A percentile compares a stretch with the other conserved stretches of the same genome.
phyloP scores from a whole-genome alignment of 2,329 filamentous ascomycete genomes.

The Stagonosporopsis chrysanthemi region DNA sequence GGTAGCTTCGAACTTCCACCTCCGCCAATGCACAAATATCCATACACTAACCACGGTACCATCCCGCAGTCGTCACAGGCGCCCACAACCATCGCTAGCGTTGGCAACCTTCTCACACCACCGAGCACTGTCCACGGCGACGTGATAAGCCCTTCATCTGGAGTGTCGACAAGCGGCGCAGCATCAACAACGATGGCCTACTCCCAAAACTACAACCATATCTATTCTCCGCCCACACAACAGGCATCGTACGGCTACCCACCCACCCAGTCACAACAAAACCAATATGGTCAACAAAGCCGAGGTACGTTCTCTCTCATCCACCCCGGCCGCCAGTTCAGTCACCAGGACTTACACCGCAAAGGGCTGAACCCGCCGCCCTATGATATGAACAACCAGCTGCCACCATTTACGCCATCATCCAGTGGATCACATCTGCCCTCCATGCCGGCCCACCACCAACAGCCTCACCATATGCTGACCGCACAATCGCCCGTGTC shows the following conservation, averaged over 20 bases:
- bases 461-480: slow-evolving; percentile 56
- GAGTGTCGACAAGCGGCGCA: slow-evolving; percentile 67
- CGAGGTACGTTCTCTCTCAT: slow-evolving; percentile 63
- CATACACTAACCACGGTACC: slow-evolving; percentile 50
- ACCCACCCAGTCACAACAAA: slow-evolving; percentile 45
- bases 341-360: slow-evolving; percentile 64
- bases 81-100: slow-evolving; percentile 58
- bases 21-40: slow-evolving; percentile 65
- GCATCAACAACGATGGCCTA: slow-evolving; percentile 64
- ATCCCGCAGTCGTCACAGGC: slow-evolving; percentile 57
- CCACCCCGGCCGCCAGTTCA: slow-evolving; percentile 61
- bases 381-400: slow-evolving; percentile 67
- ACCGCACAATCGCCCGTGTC: slow-evolving; percentile 51
- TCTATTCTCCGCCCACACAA: slow-evolving; percentile 64
- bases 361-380: slow-evolving; percentile 72
- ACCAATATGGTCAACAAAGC: slow-evolving; percentile 40
- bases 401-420: slow-evolving; percentile 68
- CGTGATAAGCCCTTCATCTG: slow-evolving; percentile 67
- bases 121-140: slow-evolving; percentile 67
- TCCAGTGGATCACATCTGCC: slow-evolving; percentile 60
- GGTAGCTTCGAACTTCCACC: slow-evolving; percentile 72
- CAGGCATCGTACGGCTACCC: slow-evolving; percentile 64
- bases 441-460: slow-evolving; percentile 55
- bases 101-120: slow-evolving; percentile 69
- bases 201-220: slow-evolving; percentile 67